A percentile compares a stretch with the other conserved stretches of the same genome.
Conservation (phyloP, 768 basidiomycete species). For the Royoungia palumana region DNA sequence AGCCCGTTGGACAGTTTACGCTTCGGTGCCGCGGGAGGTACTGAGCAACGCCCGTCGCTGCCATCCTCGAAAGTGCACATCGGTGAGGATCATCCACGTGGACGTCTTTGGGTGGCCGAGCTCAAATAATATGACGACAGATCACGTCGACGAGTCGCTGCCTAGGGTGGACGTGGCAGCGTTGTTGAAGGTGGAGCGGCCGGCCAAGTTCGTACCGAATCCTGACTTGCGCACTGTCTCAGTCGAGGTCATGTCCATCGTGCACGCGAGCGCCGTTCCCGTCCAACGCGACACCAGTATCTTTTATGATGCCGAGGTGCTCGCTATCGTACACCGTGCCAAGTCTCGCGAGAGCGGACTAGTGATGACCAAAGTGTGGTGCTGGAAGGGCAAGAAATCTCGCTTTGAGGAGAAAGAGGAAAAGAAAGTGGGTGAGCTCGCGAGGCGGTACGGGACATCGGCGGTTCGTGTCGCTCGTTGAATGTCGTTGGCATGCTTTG, state of each 20-base stretch:
- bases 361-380: slow-evolving; percentile 69
- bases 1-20: slow-evolving; percentile 12
- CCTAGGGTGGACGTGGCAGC: slow-evolving; percentile 48
- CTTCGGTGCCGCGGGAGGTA: background rate
- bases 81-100: slow-evolving; percentile 23
- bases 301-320: slow-evolving; percentile 72
- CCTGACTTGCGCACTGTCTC: slow-evolving; percentile 55
- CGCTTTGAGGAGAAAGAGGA: slow-evolving; percentile 57
- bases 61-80: slow-evolving; percentile 28
- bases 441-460: slow-evolving; percentile 66
- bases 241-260: slow-evolving; percentile 66
- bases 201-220: slow-evolving; percentile 19
- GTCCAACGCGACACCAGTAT: slow-evolving; percentile 46
- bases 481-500: background rate
- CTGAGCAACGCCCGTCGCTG: background rate
- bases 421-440: slow-evolving; percentile 65
- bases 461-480: slow-evolving; percentile 42
- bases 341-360: slow-evolving; percentile 66
- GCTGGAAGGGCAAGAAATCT: slow-evolving; percentile 64
- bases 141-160: slow-evolving; percentile 41
- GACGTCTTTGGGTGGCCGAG: background rate
- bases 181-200: slow-evolving; percentile 35
- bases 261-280: slow-evolving; percentile 45
- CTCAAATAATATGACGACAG: slow-evolving; percentile 22
- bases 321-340: slow-evolving; percentile 64